Base-by-base conservation (phyloP, 768 basidiomycete species). In the Auriscalpium microsporum region DNA sequence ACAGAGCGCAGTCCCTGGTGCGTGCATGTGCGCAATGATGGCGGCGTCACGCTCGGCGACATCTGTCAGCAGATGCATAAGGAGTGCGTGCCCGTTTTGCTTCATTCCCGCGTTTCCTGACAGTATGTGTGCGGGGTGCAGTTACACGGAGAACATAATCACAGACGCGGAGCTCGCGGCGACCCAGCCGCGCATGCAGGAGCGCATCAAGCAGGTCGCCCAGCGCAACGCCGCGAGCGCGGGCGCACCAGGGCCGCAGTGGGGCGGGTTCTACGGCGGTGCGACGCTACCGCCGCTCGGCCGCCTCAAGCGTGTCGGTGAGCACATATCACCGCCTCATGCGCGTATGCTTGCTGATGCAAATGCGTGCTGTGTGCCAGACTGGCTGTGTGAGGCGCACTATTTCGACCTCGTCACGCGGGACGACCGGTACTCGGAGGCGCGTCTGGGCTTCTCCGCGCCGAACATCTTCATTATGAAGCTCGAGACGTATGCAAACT, bases 401-500 rank as follows among this genome's bases (percentile, higher is more conserved):
- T 88, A 75, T 67, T 90, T 91, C 56, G 88, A 91, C 56, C 75
- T 77, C 14, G 62, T 92, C 54, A 60, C 60, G 10, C 80, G 74
- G 64, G 79, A 84, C 59, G 86, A 89, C 60, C 63, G 62, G 8
- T 91, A 90, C 61, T 72, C 77, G 2, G 60, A 69, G 28, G 65
- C 73, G 9, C 78, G 87, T 7, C 79, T 92, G 33, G 90, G 90
- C 1, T 92, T 81, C 70, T 78, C 75, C 53, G 90, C 90, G 3
- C 81, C 88, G 7, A 91, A 92, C 64, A 78, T 90, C 40, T 88
- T 88, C 65, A 74, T 90, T 40, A 81, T 91, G 84, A 76, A 77
- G 53, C 59, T 87, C 42, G 72, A 74, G 10, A 42, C 40, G 14
- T 42, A 42, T 17, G 40, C 40, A 9, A 42, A 42, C 40, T 42